Conservation (phyloP, 2,329 filamentous ascomycete genomes). For the Ceratocystis cacaofunesta region DNA sequence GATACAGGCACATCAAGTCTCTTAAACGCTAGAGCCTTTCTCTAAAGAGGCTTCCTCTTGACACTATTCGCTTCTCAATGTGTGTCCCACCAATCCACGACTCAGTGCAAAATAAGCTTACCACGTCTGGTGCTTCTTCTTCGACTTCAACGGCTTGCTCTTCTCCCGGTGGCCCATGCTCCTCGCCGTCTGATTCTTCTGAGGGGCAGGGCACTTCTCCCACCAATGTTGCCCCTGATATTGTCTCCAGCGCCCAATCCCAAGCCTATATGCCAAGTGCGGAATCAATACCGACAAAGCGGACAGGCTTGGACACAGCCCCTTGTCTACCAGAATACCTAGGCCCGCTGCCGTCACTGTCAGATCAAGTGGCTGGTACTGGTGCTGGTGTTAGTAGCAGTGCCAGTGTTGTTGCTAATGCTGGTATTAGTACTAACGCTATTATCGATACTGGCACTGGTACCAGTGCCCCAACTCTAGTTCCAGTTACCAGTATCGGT, state of each 20-base stretch:
- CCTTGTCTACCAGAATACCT: not conserved
- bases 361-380: not conserved
- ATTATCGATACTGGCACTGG: not conserved
- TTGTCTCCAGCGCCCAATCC: not conserved
- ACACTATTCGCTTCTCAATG: conserved; percentile 3
- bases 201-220: not conserved
- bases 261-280: not conserved
- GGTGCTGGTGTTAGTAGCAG: too few relatives aligned
- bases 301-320: not conserved
- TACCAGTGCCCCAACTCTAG: not conserved
- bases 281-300: not conserved
- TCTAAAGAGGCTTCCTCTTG: not conserved
- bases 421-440: too few relatives aligned
- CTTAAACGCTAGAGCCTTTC: not conserved
- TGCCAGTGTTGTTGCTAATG: too few relatives aligned
- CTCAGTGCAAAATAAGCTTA: conserved; percentile 6
- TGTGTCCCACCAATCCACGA: conserved; percentile 12
- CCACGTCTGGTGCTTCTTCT: not conserved
- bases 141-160: not conserved
- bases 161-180: not conserved
- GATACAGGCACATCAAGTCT: not conserved
- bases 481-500: too few relatives aligned
- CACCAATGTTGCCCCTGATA: not conserved
- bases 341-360: not conserved
- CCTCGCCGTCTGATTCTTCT: not conserved